These are phyloP conservation scores for Chloridella minuta DNA, from an alignment of 352 stramenopile genomes.

Conservation along the genomic window DNA sequence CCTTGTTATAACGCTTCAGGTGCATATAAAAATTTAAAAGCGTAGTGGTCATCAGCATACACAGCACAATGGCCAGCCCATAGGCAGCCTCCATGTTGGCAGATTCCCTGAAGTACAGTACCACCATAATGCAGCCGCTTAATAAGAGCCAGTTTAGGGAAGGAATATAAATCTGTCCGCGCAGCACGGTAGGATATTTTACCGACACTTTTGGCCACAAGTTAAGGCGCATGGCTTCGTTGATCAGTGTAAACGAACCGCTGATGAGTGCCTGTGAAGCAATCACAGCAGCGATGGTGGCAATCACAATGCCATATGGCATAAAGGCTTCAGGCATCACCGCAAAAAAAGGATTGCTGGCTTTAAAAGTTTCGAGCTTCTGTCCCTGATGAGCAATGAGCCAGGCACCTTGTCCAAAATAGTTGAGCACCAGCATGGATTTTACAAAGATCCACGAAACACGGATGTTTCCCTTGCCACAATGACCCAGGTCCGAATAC, in stretches of 20 bases:
- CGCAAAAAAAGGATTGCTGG: too few relatives aligned
- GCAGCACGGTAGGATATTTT: neutral
- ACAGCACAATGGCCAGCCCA: neutral
- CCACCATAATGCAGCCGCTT: neutral
- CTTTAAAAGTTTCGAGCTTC: too few relatives aligned
- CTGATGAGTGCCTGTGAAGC: neutral
- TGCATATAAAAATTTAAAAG: neutral
- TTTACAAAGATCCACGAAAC: neutral
- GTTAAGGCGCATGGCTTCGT: neutral
- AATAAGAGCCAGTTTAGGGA: neutral
- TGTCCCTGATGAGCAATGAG: neutral
- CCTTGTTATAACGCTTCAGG: neutral
- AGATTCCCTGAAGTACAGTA: neutral
- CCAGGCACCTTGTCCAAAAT: neutral
- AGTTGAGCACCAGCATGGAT: neutral
- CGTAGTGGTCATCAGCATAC: neutral
- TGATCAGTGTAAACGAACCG: neutral
- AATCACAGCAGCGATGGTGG: neutral
- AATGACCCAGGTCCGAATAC: neutral
- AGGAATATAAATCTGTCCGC: neutral
- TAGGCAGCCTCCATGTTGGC: neutral
- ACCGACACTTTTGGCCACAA: neutral
- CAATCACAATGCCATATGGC: neutral
- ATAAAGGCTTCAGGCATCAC: too few relatives aligned
- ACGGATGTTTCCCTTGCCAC: neutral